Percentiles rank a stretch among this genome's conserved stretches.
Conservation (phyloP, 1,284 basidiomycete genomes). For the Amylostereum chailletii region DNA sequence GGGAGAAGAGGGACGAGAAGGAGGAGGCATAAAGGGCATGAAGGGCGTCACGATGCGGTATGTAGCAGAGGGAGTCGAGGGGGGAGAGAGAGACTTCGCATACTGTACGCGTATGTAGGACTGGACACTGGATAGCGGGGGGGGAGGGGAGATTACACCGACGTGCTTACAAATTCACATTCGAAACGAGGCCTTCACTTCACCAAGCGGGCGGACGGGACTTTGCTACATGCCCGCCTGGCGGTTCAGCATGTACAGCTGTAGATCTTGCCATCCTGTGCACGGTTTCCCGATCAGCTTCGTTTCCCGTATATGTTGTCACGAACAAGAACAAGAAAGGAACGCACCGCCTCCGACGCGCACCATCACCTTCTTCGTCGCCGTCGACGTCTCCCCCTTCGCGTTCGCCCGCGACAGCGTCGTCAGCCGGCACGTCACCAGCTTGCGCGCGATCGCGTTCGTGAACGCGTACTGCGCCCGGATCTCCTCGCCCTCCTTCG, state of each 20-base stretch:
- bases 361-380: conserved; percentile 79
- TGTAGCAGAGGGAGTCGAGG: no score
- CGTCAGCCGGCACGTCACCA: conserved; percentile 74
- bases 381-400: conserved; percentile 33
- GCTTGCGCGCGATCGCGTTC: conserved; percentile 59
- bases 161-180: no score
- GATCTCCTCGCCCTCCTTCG: conserved; percentile 70
- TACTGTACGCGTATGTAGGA: no score
- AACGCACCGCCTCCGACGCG: conserved; percentile 72
- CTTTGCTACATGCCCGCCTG: conserved; percentile 23
- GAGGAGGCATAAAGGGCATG: no score
- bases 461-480: conserved; percentile 78
- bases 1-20: no score
- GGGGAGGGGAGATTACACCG: no score
- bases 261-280: conserved; percentile 80
- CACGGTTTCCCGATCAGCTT: background rate
- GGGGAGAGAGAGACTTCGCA: no score
- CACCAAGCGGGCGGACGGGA: background rate
- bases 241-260: conserved; percentile 70
- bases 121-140: no score
- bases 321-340: conserved; percentile 1
- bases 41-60: no score
- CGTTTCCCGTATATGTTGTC: conserved; percentile 2
- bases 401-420: conserved; percentile 58
- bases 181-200: no score